Conservation (phyloP, 306 rosid genomes). For the Medicago lupulina region DNA sequence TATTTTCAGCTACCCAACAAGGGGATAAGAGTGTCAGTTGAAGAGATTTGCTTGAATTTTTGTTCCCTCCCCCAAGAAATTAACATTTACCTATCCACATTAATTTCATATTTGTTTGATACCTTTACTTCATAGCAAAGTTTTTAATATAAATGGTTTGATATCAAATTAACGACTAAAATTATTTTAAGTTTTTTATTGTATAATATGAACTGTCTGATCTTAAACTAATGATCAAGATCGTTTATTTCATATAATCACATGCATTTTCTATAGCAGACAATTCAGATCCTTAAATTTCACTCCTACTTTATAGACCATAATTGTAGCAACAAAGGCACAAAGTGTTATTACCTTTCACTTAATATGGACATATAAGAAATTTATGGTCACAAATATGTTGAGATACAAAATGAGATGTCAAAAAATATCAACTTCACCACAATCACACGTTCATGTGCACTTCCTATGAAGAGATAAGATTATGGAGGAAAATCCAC, state of each 20-base stretch:
- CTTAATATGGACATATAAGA: conserved; percentile 4
- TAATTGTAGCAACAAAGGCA: conserved; percentile 24
- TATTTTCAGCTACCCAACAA: conserved; percentile 27
- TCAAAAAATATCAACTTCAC: conserved; percentile 39
- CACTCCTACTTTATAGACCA: neutral
- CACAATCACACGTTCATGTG: conserved; percentile 53
- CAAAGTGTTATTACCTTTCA: conserved; percentile 4
- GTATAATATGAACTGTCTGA: neutral
- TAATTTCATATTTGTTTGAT: neutral
- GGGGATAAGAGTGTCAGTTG: conserved; percentile 43
- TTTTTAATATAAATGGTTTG: neutral
- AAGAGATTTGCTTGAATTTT: neutral
- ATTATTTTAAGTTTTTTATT: neutral
- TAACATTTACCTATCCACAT: neutral
- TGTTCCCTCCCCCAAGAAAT: neutral
- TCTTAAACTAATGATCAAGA: neutral
- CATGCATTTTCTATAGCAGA: neutral
- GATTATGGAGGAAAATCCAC: conserved; percentile 50
- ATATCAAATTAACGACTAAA: neutral
- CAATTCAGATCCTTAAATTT: neutral
- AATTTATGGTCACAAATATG: conserved; percentile 39
- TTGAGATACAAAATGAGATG: neutral
- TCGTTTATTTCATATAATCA: neutral
- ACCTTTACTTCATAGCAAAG: neutral
- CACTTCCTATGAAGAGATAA: conserved; percentile 49